Conservation (phyloP, 1,284 basidiomycete species). For the Schizopora paradoxa region DNA sequence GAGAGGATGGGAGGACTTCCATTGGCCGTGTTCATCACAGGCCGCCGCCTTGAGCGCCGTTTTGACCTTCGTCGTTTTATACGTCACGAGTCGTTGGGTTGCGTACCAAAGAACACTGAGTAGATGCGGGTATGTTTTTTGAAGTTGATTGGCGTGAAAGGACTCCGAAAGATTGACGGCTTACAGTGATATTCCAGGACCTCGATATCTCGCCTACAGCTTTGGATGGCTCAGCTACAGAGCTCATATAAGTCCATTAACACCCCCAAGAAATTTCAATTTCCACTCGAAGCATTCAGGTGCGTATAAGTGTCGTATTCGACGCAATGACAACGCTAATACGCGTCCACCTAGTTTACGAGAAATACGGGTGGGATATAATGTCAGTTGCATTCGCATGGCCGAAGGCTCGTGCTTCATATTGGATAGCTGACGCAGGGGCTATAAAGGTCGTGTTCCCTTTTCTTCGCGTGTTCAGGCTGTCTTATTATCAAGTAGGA, state of each 20-base stretch:
- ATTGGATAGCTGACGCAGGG: conserved; percentile 6
- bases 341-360: too few species aligned
- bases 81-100: too few species aligned
- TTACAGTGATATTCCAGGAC: conserved; percentile 2
- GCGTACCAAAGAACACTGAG: too few species aligned
- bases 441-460: conserved; percentile 3
- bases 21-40: background rate
- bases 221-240: conserved; percentile 2
- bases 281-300: conserved; percentile 1
- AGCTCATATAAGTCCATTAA: background rate
- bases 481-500: conserved; percentile 19
- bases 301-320: too few species aligned
- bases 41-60: background rate
- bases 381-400: conserved; percentile 1
- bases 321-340: too few species aligned
- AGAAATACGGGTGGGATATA: conserved; percentile 2
- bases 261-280: background rate
- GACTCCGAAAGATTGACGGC: background rate
- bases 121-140: too few species aligned
- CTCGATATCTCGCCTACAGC: conserved; percentile 2
- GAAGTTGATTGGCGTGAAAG: too few species aligned
- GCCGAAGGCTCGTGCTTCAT: background rate
- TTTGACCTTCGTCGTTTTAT: too few species aligned
- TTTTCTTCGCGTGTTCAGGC: background rate
- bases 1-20: background rate